Base-by-base conservation (phyloP, 2,329 filamentous ascomycete species). In the Tolypocladium paradoxum region DNA sequence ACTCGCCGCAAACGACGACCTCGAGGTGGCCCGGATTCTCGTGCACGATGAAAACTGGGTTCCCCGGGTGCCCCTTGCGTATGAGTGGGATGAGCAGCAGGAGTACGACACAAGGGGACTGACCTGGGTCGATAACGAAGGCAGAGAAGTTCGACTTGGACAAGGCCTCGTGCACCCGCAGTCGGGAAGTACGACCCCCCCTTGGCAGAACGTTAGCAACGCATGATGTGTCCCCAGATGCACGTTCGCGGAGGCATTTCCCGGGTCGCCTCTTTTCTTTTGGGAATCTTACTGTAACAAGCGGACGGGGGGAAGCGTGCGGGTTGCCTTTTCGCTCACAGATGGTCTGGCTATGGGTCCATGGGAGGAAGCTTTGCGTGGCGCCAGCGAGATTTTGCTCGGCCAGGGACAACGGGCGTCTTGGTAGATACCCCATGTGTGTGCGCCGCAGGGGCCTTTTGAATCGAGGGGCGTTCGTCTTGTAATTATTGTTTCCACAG, bases 41-140 rank as follows among this genome's bases (percentile, higher is more conserved):
- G 68, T 77, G 22, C 65, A 71, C 33, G 73, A 79, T 50, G 67
- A 68, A 2, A 61, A 61, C 4, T 79, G 75, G 75, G 61, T 64
- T 6, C 67, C 52, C 20, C 36, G 11, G 14, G 36, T 18, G 14
- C 16, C 24, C 2, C 20, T 22, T 9, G n/a, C 9, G 5, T 33
- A 22, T 40, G 20, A 14, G 18, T 27, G 24, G 36, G 20, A 27
- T 16, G 35, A 29, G 14, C 20, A 37, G 11, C 47, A 43, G 12
- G 48, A 53, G 24, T 14, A 12, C 20, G 54, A 54, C n/a, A 48
- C 48, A 9, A 43, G 29, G 14, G 36, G 35, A 6, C 52, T 57
- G 34, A 45, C 52, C 33, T 47, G 54, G 34, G 56, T 57, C n/a
- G 54, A 56, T 34, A 51, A 56, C n/a, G 40, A 54, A 35, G 54